Conservation (phyloP, 2,329 filamentous ascomycete species). For the Neopestalotiopsis sp. region DNA sequence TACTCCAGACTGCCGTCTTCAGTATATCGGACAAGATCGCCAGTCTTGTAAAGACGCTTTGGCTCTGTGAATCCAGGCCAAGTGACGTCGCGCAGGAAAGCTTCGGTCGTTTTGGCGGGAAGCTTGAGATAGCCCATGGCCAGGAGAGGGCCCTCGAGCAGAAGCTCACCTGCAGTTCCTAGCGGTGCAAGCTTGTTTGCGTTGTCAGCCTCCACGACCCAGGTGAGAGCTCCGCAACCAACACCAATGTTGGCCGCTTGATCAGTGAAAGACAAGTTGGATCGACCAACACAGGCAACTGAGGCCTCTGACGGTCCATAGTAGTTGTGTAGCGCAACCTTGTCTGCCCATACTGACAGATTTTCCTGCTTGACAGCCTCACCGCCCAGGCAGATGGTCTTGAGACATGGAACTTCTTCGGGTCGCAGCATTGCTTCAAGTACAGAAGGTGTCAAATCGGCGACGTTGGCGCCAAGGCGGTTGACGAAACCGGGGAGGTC, state of each 20-base stretch:
- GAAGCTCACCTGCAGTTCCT: slow-evolving; percentile 9
- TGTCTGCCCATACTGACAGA: slow-evolving; percentile 4
- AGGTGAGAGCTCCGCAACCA: slow-evolving; percentile 8
- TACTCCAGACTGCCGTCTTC: slow-evolving; percentile 8
- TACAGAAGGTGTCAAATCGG: slow-evolving; percentile 11
- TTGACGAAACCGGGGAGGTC: slow-evolving; percentile 10
- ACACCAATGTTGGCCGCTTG: slow-evolving; percentile 10
- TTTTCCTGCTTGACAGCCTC: slow-evolving; percentile 10
- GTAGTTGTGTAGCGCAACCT: slow-evolving; percentile 4
- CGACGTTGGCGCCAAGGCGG: slow-evolving; percentile 12
- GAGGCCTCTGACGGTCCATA: slow-evolving; percentile 11
- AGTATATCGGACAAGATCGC: slow-evolving; percentile 10
- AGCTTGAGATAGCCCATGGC: slow-evolving; percentile 12
- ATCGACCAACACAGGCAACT: not conserved
- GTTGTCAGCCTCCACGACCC: slow-evolving; percentile 10
- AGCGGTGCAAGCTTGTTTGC: slow-evolving; percentile 11
- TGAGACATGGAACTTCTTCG: slow-evolving; percentile 9
- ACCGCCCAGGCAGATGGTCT: slow-evolving; percentile 6
- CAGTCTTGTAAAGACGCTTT: slow-evolving; percentile 11
- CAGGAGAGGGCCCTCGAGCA: slow-evolving; percentile 14
- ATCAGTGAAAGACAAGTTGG: not conserved
- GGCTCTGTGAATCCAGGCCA: slow-evolving; percentile 7
- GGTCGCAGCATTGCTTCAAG: slow-evolving; percentile 13
- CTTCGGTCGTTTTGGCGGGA: not conserved
- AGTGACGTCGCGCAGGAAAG: slow-evolving; percentile 21